Percentiles rank a stretch among this genome's conserved stretches.
Evolutionary conservation across 1,284 basidiomycete species (phyloP).

Genomic region (Kwoniella shivajii): DNA sequence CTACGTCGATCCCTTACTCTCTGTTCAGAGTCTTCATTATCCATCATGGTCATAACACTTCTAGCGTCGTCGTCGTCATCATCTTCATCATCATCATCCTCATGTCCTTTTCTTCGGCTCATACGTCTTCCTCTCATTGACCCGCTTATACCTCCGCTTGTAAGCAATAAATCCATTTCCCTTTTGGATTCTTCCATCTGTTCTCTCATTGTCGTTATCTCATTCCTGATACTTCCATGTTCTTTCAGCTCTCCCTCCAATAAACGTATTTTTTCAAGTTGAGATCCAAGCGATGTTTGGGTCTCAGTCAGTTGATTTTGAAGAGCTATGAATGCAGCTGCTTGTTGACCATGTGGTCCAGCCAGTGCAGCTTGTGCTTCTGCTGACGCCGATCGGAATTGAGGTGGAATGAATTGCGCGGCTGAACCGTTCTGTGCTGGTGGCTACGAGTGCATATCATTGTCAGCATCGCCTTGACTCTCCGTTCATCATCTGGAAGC

Average conservation of each 20-base stretch:
- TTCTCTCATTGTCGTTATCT: constrained; percentile 71
- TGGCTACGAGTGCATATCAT: constrained; percentile 36
- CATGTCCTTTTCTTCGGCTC: constrained; percentile 19
- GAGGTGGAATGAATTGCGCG: constrained; percentile 46
- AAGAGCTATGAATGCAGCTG: constrained; percentile 62
- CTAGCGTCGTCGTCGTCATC: constrained; percentile 55
- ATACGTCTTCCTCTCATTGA: constrained; percentile 37
- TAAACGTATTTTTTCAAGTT: constrained; percentile 81
- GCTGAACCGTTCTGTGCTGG: constrained; percentile 57
- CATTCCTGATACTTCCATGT: constrained; percentile 80
- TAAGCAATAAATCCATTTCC: constrained; percentile 46
- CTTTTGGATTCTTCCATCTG: constrained; percentile 64
- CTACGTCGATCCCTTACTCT: constrained; percentile 55
- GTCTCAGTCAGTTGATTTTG: constrained; percentile 85
- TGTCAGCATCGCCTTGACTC: too few relatives aligned
- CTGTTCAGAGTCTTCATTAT: constrained; percentile 56
- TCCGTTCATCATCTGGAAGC: too few relatives aligned
- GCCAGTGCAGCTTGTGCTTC: constrained; percentile 50
- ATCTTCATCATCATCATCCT: constrained; percentile 61
- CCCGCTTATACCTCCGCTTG: constrained; percentile 12
- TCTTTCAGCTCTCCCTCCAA: constrained; percentile 78
- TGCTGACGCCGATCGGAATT: constrained; percentile 47
- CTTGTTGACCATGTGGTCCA: constrained; percentile 49
- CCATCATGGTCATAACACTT: constrained; percentile 49
- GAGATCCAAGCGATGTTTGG: constrained; percentile 72